Conservation (phyloP, 2,329 filamentous ascomycete genomes). For the Pseudodiploospora longispora region DNA sequence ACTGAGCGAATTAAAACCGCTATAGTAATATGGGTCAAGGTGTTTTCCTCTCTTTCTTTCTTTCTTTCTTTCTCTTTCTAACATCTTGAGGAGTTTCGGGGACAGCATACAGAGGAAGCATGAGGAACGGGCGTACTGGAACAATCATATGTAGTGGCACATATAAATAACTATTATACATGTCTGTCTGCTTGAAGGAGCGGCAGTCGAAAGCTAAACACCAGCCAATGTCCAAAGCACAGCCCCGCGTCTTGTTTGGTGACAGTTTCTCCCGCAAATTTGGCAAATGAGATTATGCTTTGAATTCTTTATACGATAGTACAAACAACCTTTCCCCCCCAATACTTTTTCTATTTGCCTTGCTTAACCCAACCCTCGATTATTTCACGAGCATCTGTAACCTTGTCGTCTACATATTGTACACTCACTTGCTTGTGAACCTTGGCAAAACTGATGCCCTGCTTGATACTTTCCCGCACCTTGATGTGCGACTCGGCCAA, state of each 20-base stretch:
- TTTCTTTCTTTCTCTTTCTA: too few relatives aligned
- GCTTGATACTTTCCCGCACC: conserved; percentile 59
- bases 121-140: too few relatives aligned
- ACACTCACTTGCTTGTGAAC: conserved; percentile 65
- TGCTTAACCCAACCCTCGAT: conserved; percentile 89
- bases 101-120: too few relatives aligned
- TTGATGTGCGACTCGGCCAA: conserved; percentile 73
- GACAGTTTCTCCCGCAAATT: not conserved
- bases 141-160: too few relatives aligned
- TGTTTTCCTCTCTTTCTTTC: too few relatives aligned
- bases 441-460: conserved; percentile 65
- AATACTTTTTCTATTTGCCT: conserved; percentile 74
- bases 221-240: too few relatives aligned
- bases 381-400: conserved; percentile 64
- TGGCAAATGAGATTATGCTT: conserved; percentile 12
- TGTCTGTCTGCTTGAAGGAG: too few relatives aligned
- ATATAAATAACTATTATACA: too few relatives aligned
- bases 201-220: too few relatives aligned
- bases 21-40: not conserved
- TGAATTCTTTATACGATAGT: conserved; percentile 27
- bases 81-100: too few relatives aligned
- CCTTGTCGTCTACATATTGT: conserved; percentile 71
- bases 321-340: conserved; percentile 22
- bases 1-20: not conserved
- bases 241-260: too few relatives aligned